Base-by-base conservation (phyloP, 169 alveolate species). In the Plasmodium relictum region DNA sequence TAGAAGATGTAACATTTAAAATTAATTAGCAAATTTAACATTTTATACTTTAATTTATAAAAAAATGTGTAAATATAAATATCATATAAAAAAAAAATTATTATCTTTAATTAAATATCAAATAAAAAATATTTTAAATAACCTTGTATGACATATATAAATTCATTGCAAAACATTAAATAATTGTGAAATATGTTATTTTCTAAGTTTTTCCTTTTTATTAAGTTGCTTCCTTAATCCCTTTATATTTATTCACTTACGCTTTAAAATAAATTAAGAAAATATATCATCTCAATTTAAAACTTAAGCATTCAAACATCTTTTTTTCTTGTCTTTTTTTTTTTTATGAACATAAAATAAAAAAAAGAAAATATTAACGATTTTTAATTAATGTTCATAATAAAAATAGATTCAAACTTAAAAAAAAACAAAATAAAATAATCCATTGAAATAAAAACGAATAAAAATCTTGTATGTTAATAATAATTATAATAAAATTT, bases 281-380 rank as follows among this genome's bases (percentile, higher is more conserved):
- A 70, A 41, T 37, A 12, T n/a, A 61, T 8, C 42, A 56, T 70
- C 65, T 8, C 37, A 70, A 31, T 41, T 70, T 26, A 56, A 18
- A 44, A 70, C 39, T 73, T 9, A 14, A 26, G 7, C 7, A 71
- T 48, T 10, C 10, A 50, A 6, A 16, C 44, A 12, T 12, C 45
- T 73, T 37, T 73, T 56, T 73, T 63, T 63, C 31, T 44, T 12
- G 18, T 73, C 14, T 73, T 56, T 73, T 63, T 63, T 63, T 44
- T 44, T 62, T 61, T 20, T 37, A 73, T 73, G 87, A 54, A 54
- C 71, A 31, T 54, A 26, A 24, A 73, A 73, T 54, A 73, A 73
- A 73, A 73, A 44, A 73, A 31, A 26, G n/a, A 16, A 16, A 12
- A 52, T 54, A 31, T 24, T 39, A 20, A 16, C 14, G 6, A 73